Conservation (phyloP, 2,329 filamentous ascomycete genomes). For the Didymella sp. region DNA sequence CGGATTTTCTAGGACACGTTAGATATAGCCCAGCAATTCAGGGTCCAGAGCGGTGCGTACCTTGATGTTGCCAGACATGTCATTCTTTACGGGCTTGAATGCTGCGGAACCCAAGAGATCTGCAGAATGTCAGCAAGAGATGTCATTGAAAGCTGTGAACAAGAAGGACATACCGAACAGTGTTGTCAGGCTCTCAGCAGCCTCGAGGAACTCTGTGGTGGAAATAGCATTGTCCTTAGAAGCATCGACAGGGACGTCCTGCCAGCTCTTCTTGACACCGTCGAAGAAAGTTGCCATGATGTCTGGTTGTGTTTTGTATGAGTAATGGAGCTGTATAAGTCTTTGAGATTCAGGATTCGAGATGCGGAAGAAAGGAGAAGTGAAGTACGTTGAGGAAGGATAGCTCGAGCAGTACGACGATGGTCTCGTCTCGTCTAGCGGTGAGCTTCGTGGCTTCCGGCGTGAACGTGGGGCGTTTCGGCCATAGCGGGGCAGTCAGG, state of each 20-base stretch:
- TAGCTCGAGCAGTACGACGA: constrained; percentile 13
- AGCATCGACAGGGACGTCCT: constrained; percentile 77
- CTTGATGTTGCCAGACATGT: constrained; percentile 91
- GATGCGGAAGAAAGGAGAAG: neutral
- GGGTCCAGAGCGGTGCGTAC: constrained; percentile 53
- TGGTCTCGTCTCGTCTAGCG: constrained; percentile 22
- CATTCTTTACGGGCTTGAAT: constrained; percentile 88
- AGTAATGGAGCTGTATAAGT: neutral
- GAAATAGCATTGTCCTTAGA: constrained; percentile 77
- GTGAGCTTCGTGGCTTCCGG: constrained; percentile 23
- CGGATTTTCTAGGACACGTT: constrained; percentile 75
- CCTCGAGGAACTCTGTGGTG: constrained; percentile 89
- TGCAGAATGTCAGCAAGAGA: constrained; percentile 33
- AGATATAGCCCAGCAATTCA: neutral
- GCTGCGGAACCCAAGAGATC: constrained; percentile 72
- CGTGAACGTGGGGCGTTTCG: constrained; percentile 22
- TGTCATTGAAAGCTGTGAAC: neutral
- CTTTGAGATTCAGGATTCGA: neutral
- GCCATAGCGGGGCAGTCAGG: constrained; percentile 20
- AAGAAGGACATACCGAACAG: constrained; percentile 73
- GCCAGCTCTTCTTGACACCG: constrained; percentile 82
- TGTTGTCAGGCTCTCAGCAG: constrained; percentile 82
- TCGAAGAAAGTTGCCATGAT: constrained; percentile 75
- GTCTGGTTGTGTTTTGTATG: constrained; percentile 15
- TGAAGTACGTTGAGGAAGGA: constrained; percentile 2